Evolutionary conservation across 179 eudicot species (phyloP).

Genomic region (Gypsophila paniculata): DNA sequence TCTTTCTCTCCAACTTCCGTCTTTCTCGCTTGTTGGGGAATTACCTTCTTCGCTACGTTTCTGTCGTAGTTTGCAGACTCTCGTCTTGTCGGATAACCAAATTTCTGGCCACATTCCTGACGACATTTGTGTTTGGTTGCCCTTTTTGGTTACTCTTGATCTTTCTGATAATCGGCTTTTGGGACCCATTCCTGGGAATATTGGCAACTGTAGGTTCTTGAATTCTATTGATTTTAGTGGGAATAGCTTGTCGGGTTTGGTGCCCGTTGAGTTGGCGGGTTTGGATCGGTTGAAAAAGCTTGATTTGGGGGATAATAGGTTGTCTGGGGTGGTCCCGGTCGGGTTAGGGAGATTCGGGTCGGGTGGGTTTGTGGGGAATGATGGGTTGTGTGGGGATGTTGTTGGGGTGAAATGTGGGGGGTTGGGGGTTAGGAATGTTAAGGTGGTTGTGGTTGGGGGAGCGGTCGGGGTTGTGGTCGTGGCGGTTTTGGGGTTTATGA

Average conservation of each 20-base stretch:
- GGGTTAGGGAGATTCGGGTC: slow-evolving; percentile 24
- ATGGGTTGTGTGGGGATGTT: slow-evolving; percentile 57
- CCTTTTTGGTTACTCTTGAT: slow-evolving; percentile 62
- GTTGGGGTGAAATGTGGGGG: slow-evolving; percentile 54
- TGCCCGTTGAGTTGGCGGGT: slow-evolving; percentile 46
- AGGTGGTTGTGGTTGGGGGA: slow-evolving; percentile 63
- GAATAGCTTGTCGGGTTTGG: slow-evolving; percentile 52
- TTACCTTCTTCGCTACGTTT: slow-evolving; percentile 41
- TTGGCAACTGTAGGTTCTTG: slow-evolving; percentile 60
- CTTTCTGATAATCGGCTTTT: slow-evolving; percentile 51
- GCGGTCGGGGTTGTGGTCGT: slow-evolving; percentile 59
- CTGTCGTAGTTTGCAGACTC: slow-evolving; percentile 52
- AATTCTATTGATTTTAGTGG: slow-evolving; percentile 42
- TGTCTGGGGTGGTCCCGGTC: slow-evolving; percentile 54
- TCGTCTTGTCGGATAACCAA: slow-evolving; percentile 54
- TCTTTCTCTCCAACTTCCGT: slow-evolving; percentile 42
- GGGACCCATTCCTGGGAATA: slow-evolving; percentile 52
- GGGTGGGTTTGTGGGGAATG: slow-evolving; percentile 45
- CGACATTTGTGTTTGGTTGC: slow-evolving; percentile 66
- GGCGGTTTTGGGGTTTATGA: slow-evolving; percentile 48
- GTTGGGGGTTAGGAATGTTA: slow-evolving; percentile 43
- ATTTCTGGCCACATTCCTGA: slow-evolving; percentile 55
- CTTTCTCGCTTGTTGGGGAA: slow-evolving; percentile 39
- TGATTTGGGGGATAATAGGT: slow-evolving; percentile 42
- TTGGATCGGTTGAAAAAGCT: slow-evolving; percentile 53